Evolutionary conservation across 164 flowering plant genomes (phyloP).

Genomic region (Vitis vinifera): DNA sequence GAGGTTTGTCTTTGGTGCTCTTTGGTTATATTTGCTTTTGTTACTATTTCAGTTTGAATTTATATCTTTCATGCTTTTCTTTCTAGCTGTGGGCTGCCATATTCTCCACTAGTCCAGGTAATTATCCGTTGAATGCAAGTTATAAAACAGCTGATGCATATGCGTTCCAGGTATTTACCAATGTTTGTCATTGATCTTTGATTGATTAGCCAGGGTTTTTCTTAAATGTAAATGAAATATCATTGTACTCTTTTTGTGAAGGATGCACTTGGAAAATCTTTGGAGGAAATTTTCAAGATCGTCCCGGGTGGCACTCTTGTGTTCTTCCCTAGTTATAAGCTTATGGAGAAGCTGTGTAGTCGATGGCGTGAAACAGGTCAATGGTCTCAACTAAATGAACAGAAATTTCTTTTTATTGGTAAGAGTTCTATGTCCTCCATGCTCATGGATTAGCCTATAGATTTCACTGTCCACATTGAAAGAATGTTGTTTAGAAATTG

Average conservation of each 20-base stretch:
- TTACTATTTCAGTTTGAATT: neutral
- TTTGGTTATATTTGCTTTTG: neutral
- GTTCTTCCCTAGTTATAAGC: constrained; percentile 95
- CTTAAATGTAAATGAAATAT: constrained; percentile 1
- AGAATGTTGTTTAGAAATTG: no score
- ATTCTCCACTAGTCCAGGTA: constrained; percentile 73
- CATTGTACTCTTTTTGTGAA: constrained; percentile 25
- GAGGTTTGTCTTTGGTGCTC: neutral
- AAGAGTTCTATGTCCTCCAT: constrained; percentile 18
- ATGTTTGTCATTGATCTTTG: neutral
- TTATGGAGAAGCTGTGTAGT: constrained; percentile 78
- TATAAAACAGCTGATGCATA: constrained; percentile 80
- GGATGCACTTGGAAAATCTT: constrained; percentile 85
- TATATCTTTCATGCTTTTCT: constrained; percentile 4
- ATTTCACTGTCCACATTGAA: no score
- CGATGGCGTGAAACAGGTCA: constrained; percentile 95
- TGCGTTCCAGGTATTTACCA: constrained; percentile 71
- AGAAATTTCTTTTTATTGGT: constrained; percentile 84
- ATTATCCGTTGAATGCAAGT: constrained; percentile 85
- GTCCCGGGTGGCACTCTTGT: constrained; percentile 92
- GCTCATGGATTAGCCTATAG: neutral
- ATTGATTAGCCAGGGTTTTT: neutral
- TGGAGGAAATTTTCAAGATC: constrained; percentile 77
- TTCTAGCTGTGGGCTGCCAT: constrained; percentile 80
- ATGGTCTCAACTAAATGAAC: constrained; percentile 75